Conservation (phyloP, 2,329 filamentous ascomycete genomes). For the Polychaeton citri region DNA sequence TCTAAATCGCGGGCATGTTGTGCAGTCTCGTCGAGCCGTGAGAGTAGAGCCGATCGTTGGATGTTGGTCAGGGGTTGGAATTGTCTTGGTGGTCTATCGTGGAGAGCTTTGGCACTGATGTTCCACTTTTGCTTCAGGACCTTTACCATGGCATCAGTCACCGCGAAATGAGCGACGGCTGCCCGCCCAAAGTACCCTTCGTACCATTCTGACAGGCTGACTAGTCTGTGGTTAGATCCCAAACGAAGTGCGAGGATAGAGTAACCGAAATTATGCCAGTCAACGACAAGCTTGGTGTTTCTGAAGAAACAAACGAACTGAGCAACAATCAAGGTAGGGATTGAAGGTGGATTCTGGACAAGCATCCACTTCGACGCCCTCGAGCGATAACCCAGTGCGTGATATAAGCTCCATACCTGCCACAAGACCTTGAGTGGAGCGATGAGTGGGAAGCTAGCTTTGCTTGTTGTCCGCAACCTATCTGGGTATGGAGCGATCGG, state of each 20-base stretch:
- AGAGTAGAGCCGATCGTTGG: conserved; percentile 47
- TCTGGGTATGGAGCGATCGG: conserved; percentile 55
- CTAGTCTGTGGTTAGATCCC: conserved; percentile 55
- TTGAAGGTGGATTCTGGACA: conserved; percentile 86
- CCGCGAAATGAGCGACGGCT: conserved; percentile 67
- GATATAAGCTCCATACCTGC: conserved; percentile 61
- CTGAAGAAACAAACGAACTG: conserved; percentile 60
- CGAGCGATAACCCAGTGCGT: conserved; percentile 59
- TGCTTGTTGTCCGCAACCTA: conserved; percentile 52
- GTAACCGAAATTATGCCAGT: conserved; percentile 99
- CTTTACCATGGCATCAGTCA: conserved; percentile 76
- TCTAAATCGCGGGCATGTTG: conserved; percentile 39
- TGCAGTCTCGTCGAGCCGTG: conserved; percentile 50
- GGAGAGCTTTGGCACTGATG: conserved; percentile 54
- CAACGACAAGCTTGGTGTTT: conserved; percentile 71
- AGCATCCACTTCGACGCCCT: conserved; percentile 73
- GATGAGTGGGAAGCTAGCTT: conserved; percentile 60
- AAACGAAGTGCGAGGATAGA: conserved; percentile 68
- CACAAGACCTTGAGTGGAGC: conserved; percentile 77
- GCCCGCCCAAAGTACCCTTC: conserved; percentile 58
- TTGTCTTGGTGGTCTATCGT: conserved; percentile 73
- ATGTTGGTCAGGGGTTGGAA: conserved; percentile 55
- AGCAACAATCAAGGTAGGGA: conserved; percentile 73
- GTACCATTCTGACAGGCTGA: conserved; percentile 62
- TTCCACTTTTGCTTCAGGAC: conserved; percentile 56